phyloP scores from a whole-genome alignment of 805 yeast genomes.

The Torulaspora quercuum region DNA sequence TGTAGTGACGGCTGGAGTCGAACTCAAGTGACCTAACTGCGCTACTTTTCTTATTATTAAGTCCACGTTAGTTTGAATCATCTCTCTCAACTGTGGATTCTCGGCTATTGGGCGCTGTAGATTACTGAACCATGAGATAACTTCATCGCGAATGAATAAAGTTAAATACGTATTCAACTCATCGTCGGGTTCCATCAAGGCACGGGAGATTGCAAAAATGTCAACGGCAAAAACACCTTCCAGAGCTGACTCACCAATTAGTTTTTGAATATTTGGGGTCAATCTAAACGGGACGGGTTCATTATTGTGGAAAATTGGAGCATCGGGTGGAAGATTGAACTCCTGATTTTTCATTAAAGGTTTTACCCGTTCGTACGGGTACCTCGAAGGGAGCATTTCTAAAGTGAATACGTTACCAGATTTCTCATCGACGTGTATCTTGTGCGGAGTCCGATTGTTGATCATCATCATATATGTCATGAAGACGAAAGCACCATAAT shows the following conservation, averaged over 20 bases:
- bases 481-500: slow-evolving; percentile 89
- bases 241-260: slow-evolving; percentile 89
- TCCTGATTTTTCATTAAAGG: slow-evolving; percentile 38
- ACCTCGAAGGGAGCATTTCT: slow-evolving; percentile 90
- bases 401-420: slow-evolving; percentile 91
- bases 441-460: slow-evolving; percentile 89
- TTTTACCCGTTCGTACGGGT: slow-evolving; percentile 47
- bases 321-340: slow-evolving; percentile 40
- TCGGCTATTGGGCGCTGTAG: slow-evolving; percentile 79
- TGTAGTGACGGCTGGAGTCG: slow-evolving; percentile 63
- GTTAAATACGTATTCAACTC: slow-evolving; percentile 88
- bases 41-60: slow-evolving; percentile 73
- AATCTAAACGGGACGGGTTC: slow-evolving; percentile 95
- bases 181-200: slow-evolving; percentile 85
- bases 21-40: slow-evolving; percentile 63
- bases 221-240: slow-evolving; percentile 90
- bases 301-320: slow-evolving; percentile 83
- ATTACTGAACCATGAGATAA: slow-evolving; percentile 89
- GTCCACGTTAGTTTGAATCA: slow-evolving; percentile 85
- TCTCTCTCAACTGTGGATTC: slow-evolving; percentile 78
- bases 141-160: slow-evolving; percentile 94
- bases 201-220: slow-evolving; percentile 79
- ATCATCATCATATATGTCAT: slow-evolving; percentile 94
- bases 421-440: slow-evolving; percentile 73
- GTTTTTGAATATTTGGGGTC: slow-evolving; percentile 90